phyloP scores from a whole-genome alignment of 2,329 filamentous ascomycete species.

The Diplodia sapinea region DNA sequence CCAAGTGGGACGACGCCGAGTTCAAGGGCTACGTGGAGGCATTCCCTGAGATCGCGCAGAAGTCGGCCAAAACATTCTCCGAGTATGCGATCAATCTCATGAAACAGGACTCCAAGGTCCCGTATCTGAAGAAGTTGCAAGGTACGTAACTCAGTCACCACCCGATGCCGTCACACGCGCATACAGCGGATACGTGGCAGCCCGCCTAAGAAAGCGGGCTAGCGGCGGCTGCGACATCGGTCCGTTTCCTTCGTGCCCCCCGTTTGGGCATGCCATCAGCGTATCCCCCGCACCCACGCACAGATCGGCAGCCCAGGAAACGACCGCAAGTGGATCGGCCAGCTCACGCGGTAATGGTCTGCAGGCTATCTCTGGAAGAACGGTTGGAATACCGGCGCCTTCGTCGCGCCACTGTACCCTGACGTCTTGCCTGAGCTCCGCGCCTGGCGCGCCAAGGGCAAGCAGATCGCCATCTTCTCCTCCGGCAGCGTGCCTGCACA shows the following conservation, averaged over 20 bases:
- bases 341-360: constrained; percentile 29
- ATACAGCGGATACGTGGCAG: constrained; percentile 37
- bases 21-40: constrained; percentile 73
- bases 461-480: constrained; percentile 76
- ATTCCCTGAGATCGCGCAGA: constrained; percentile 70
- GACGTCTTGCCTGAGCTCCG: constrained; percentile 72
- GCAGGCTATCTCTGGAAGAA: constrained; percentile 73
- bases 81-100: constrained; percentile 74
- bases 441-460: constrained; percentile 62
- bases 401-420: constrained; percentile 74
- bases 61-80: constrained; percentile 64
- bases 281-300: constrained; percentile 30
- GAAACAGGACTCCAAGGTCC: constrained; percentile 72
- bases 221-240: constrained; percentile 29
- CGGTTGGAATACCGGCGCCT: constrained; percentile 72
- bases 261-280: constrained; percentile 24
- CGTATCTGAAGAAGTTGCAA: constrained; percentile 80
- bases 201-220: constrained; percentile 12
- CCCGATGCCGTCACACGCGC: constrained; percentile 21
- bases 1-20: constrained; percentile 68
- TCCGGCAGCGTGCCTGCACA: constrained; percentile 81
- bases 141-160: constrained; percentile 44
- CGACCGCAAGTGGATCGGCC: constrained; percentile 11
- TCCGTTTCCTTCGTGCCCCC: constrained; percentile 24
- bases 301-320: constrained; percentile 14